Base-by-base conservation (phyloP, 805 yeast species). In the Isabelozyma rhagii region DNA sequence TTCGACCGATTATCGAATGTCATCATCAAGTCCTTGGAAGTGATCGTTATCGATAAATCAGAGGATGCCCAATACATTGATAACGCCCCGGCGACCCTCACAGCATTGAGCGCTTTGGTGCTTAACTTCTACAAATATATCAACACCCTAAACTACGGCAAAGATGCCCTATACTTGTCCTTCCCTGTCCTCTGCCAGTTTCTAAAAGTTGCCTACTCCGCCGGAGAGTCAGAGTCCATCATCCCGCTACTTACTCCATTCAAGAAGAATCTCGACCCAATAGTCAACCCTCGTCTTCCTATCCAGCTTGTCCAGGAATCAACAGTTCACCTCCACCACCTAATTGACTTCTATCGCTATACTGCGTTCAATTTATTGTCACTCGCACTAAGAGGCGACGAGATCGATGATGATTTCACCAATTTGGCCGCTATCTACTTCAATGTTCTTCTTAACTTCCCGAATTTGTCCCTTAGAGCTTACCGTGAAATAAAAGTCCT, bases 351-450 rank as follows among this genome's bases (percentile, higher is more conserved):
- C 43, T 69, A 64, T 47, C 58, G 59, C 39, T 70, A 54, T 47
- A 50, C 60, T 8, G 71, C 67, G 5, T 67, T 62, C 50, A 64
- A 64, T 46, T 56, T 67, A 48, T 51, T 63, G 25, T 27, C 57
- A 4, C 45, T 64, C 18, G 58, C 69, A 4, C 36, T 60, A 10
- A 11, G 43, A n/a, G 46, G 39, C 29, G 51, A 47, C 10, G 34
- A 15, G 7, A 50, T 51, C 15, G 18, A 48, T 9, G 55, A 52
- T 6, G 13, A 39, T 6, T 58, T 49, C 42, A 54, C 51, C 43
- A 13, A 47, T 17, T 18, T 45, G 27, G 69, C 72, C 4, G 59
- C 62, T 18, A 28, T 54, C 2, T 65, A 62, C 48, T 67, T 66
- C 47, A 61, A 59, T 41, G 51, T 58, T 17, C 47, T 66, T 39